Percentiles rank a stretch among this genome's conserved stretches.
phyloP scores from a whole-genome alignment of 352 stramenopile genomes.

The Phytophthora pini region DNA sequence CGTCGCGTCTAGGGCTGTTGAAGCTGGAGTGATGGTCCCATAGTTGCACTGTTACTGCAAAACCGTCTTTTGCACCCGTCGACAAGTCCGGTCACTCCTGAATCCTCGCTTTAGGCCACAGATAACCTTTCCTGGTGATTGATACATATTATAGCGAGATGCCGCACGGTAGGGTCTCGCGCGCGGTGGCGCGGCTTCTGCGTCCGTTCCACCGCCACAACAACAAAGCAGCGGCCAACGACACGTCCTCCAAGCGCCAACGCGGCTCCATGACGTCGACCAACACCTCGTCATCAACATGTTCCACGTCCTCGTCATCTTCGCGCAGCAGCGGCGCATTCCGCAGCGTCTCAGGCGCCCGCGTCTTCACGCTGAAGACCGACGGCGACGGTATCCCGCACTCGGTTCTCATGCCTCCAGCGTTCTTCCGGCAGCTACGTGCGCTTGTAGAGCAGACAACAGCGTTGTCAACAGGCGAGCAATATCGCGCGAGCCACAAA shows the following conservation, averaged over 20 bases:
- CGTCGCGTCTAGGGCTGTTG: constrained; percentile 20
- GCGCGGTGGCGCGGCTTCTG: constrained; percentile 46
- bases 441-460: constrained; percentile 38
- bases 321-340: constrained; percentile 29
- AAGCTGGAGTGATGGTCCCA: constrained; percentile 36
- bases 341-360: constrained; percentile 3
- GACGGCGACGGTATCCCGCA: constrained; percentile 20
- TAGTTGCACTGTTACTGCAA: constrained; percentile 9
- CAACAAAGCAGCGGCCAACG: constrained; percentile 8
- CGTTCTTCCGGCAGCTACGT: constrained; percentile 45
- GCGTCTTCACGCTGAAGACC: constrained; percentile 33
- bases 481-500: constrained; percentile 31
- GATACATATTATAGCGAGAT: constrained; percentile 6
- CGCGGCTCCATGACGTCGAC: constrained; percentile 31
- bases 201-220: constrained; percentile 47
- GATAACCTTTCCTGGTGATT: background rate
- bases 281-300: constrained; percentile 35
- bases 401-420: constrained; percentile 41
- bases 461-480: constrained; percentile 23
- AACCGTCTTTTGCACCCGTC: constrained; percentile 12
- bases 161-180: constrained; percentile 45
- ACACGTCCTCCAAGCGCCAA: constrained; percentile 15
- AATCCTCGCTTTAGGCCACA: constrained; percentile 22
- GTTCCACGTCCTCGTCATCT: constrained; percentile 37
- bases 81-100: constrained; percentile 18